Conservation (phyloP, 495 filamentous ascomycete genomes). For the Pyrenula aspistea region DNA sequence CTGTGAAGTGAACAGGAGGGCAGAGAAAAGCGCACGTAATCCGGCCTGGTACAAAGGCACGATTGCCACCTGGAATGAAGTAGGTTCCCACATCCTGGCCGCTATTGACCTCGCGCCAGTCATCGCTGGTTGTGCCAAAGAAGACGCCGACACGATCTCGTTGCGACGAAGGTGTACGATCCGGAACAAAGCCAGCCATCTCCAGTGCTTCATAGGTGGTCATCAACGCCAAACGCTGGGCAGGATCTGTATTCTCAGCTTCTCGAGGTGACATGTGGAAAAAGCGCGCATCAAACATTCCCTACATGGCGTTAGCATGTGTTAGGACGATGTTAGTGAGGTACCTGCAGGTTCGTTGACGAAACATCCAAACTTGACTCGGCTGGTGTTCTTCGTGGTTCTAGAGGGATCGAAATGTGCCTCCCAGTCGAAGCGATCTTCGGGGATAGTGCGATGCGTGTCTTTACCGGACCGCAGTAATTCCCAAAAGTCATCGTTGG, state of each 20-base stretch:
- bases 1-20: no score
- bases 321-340: no score
- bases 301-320: no score
- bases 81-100: conserved; percentile 26
- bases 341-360: conserved; percentile 23
- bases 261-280: conserved; percentile 33
- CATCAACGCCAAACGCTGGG: conserved; percentile 19
- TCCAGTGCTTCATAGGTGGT: conserved; percentile 29
- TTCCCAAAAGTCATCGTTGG: conserved; percentile 31
- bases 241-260: conserved; percentile 24
- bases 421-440: conserved; percentile 11
- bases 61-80: conserved; percentile 23
- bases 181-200: conserved; percentile 18
- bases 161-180: conserved; percentile 17
- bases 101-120: conserved; percentile 22
- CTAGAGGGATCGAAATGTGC: conserved; percentile 15
- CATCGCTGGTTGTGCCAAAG: conserved; percentile 22
- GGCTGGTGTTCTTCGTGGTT: conserved; percentile 19
- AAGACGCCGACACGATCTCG: conserved; percentile 22
- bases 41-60: conserved; percentile 26
- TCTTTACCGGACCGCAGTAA: conserved; percentile 26
- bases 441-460: conserved; percentile 12
- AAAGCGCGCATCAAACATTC: conserved; percentile 24
- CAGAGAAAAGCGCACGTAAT: no score
- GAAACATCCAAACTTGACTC: conserved; percentile 22